Base-by-base conservation (phyloP, 805 yeast genomes). In the Starmerella sirachaensis region DNA sequence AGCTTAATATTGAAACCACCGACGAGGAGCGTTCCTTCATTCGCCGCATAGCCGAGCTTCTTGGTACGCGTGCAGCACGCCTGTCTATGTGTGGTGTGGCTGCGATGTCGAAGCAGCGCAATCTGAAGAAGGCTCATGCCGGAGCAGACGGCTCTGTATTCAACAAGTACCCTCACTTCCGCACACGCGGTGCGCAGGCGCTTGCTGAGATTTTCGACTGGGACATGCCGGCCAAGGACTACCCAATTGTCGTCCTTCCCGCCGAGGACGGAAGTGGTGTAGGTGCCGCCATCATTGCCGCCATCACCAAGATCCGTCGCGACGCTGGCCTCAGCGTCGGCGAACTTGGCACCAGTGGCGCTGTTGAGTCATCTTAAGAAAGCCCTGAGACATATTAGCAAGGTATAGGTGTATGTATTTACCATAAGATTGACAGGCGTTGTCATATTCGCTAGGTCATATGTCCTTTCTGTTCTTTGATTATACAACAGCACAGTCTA, bases 191-290 rank as follows among this genome's bases (percentile, higher is more conserved):
- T 24, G 93, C 93, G 33, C 69, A 70, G 56, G 95, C 82, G 41
- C 70, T 88, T 58, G 75, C 76, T 61, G 96, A 85, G 57, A 84
- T 88, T 52, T 82, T 83, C 56, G 88, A 68, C 49, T 88, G 95
- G 95, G 57, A 62, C 26, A 61, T 56, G 44, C 57, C 62, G 37
- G 54, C 62, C 33, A 57, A 65, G 47, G 73, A 74, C 42, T 84
- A 84, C 60, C 97, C 97, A 48, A 76, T 91, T 55, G 63, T 69
- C 47, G 75, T 86, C 50, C 82, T 78, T 28, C 81, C 93, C 41
- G 97, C 98, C 48, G 95, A 88, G 65, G 98, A 91, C 65, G 98
- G 98, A 53, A 79, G 91, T 26, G 97, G 97, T 66, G 95, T 83
- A 33, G 98, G 98, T 58, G 98, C 98, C 40, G 98, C 97, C 36